Evolutionary conservation across 257 asterid genomes (phyloP).

Genomic region (Solanum paucissectum): DNA sequence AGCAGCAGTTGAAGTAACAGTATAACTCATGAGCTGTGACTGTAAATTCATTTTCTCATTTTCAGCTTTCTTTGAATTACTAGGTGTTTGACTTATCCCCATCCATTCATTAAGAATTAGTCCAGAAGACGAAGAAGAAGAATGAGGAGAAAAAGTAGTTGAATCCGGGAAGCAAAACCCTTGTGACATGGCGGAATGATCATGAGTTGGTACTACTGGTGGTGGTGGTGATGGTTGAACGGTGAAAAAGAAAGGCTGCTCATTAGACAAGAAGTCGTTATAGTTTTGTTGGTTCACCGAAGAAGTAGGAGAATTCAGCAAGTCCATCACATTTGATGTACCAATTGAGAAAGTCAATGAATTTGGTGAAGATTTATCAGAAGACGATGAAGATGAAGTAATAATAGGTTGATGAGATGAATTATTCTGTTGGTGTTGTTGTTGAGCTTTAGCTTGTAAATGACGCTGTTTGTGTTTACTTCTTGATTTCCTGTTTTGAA

Average conservation of each 20-base stretch:
- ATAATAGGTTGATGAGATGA: neutral
- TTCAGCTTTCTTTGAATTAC: slow-evolving; percentile 14
- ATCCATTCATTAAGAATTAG: slow-evolving; percentile 38
- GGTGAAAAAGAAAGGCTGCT: slow-evolving; percentile 42
- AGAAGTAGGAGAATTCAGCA: slow-evolving; percentile 52
- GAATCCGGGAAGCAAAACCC: slow-evolving; percentile 45
- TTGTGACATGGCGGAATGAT: slow-evolving; percentile 16
- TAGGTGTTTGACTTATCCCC: slow-evolving; percentile 34
- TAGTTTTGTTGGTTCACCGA: slow-evolving; percentile 49
- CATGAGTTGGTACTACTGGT: neutral
- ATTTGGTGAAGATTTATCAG: slow-evolving; percentile 42
- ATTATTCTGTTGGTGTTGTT: slow-evolving; percentile 11
- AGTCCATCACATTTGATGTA: slow-evolving; percentile 26
- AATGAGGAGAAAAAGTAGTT: slow-evolving; percentile 4
- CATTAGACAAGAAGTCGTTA: slow-evolving; percentile 26
- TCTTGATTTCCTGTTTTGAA: slow-evolving; percentile 89
- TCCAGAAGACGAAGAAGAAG: slow-evolving; percentile 16
- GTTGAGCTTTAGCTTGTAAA: slow-evolving; percentile 24
- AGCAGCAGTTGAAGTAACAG: neutral
- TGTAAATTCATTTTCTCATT: slow-evolving; percentile 42
- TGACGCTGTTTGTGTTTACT: slow-evolving; percentile 86
- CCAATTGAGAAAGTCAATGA: slow-evolving; percentile 24
- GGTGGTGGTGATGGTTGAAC: slow-evolving; percentile 19
- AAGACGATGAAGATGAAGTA: slow-evolving; percentile 39
- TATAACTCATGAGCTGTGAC: slow-evolving; percentile 11